Evolutionary conservation across 257 asterid species (phyloP).

Genomic region (Scutellaria minor): DNA sequence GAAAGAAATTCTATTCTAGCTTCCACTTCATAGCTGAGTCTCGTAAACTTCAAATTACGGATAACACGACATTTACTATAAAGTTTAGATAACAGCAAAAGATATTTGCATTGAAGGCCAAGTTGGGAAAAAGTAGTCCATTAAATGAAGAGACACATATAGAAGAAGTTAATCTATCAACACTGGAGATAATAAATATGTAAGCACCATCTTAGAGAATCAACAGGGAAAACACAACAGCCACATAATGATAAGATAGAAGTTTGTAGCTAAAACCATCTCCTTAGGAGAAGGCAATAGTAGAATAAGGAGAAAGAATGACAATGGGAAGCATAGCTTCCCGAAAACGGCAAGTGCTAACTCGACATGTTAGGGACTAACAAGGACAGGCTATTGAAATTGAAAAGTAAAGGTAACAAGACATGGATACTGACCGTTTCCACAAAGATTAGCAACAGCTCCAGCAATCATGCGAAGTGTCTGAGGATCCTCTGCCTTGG

Average conservation of each 20-base stretch:
- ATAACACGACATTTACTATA: not conserved
- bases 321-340: too few species aligned
- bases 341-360: too few species aligned
- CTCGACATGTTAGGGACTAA: slow-evolving; percentile 1
- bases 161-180: not conserved
- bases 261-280: not conserved
- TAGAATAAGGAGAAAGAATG: not conserved
- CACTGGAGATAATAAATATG: not conserved
- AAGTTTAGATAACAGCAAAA: not conserved
- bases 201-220: not conserved
- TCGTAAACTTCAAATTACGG: slow-evolving; percentile 8
- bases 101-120: too few species aligned
- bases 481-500: slow-evolving; percentile 81
- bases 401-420: not conserved
- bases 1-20: slow-evolving; percentile 1
- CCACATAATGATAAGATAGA: not conserved
- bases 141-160: not conserved
- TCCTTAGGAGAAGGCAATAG: not conserved
- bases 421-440: slow-evolving; percentile 60
- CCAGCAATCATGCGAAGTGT: slow-evolving; percentile 96
- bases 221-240: not conserved
- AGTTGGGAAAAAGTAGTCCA: too few species aligned
- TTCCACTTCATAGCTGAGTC: not conserved
- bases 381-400: not conserved
- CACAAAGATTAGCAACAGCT: slow-evolving; percentile 88